Evolutionary conservation across 192 early-diverging fungal species (phyloP).

Genomic region (Thoreauomyces humboldtii): DNA sequence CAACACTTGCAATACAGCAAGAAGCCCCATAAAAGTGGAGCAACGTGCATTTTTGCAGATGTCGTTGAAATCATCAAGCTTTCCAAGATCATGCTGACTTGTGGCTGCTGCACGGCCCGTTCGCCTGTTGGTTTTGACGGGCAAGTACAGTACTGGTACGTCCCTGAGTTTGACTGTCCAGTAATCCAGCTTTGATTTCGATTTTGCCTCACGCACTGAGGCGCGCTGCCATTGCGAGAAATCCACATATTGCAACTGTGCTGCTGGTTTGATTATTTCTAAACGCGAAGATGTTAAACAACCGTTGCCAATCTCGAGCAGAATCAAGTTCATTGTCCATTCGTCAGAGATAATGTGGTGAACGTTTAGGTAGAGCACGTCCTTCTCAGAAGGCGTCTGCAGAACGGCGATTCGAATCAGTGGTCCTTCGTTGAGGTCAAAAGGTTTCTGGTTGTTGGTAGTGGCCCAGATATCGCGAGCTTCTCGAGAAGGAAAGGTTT

Average conservation of each 20-base stretch:
- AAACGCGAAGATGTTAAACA: background rate
- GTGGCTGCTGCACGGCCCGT: background rate
- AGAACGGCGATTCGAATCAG: background rate
- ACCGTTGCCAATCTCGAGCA: background rate
- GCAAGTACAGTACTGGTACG: background rate
- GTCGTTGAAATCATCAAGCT: background rate
- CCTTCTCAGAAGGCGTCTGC: background rate
- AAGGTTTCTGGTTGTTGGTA: background rate
- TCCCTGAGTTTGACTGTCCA: background rate
- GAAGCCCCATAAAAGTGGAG: background rate
- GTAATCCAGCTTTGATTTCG: background rate
- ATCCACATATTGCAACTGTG: constrained; percentile 3
- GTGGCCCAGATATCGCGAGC: background rate
- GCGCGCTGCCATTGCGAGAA: background rate
- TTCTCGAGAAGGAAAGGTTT: background rate
- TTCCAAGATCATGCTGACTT: background rate
- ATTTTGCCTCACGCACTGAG: background rate
- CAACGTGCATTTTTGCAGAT: background rate
- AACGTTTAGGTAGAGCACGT: background rate
- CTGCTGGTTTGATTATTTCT: background rate
- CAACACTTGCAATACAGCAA: background rate
- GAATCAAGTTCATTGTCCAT: background rate
- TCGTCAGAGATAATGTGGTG: constrained; percentile 5
- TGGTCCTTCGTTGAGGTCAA: background rate
- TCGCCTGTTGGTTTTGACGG: background rate